Conservation (phyloP, 2,329 filamentous ascomycete genomes). For the Nigrograna mackinnonii region DNA sequence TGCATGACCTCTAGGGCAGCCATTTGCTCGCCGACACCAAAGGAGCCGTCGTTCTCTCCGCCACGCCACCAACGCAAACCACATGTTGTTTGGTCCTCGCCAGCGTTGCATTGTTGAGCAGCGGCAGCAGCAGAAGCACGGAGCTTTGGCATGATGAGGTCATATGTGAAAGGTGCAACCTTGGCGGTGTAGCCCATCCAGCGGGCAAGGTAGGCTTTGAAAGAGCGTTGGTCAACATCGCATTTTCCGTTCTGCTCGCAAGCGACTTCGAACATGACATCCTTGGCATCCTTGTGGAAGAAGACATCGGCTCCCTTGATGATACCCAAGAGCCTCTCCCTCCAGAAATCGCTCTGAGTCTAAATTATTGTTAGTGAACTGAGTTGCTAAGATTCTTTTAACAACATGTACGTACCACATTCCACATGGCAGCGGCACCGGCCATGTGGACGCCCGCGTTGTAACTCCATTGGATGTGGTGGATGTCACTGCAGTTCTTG, state of each 20-base stretch:
- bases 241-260: conserved; percentile 52
- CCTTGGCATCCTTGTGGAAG: conserved; percentile 38
- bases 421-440: conserved; percentile 53
- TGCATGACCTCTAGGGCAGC: conserved; percentile 59
- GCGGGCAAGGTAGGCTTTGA: conserved; percentile 49
- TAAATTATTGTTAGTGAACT: conserved; percentile 16
- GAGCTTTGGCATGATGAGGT: conserved; percentile 55
- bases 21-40: conserved; percentile 64
- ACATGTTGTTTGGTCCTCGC: conserved; percentile 49
- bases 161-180: conserved; percentile 40
- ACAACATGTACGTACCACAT: conserved; percentile 43
- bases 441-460: conserved; percentile 51
- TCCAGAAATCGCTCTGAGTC: conserved; percentile 39
- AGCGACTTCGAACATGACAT: conserved; percentile 52
- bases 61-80: conserved; percentile 49
- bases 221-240: conserved; percentile 52
- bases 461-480: conserved; percentile 52
- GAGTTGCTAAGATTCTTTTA: too few relatives aligned
- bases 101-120: conserved; percentile 58
- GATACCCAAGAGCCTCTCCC: conserved; percentile 31
- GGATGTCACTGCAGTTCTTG: conserved; percentile 48
- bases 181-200: conserved; percentile 47
- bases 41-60: conserved; percentile 49
- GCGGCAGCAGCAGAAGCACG: conserved; percentile 59
- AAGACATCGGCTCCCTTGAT: conserved; percentile 46